Evolutionary conservation across 345 rosid species (phyloP).

Genomic region (Bretschneidera sinensis): DNA sequence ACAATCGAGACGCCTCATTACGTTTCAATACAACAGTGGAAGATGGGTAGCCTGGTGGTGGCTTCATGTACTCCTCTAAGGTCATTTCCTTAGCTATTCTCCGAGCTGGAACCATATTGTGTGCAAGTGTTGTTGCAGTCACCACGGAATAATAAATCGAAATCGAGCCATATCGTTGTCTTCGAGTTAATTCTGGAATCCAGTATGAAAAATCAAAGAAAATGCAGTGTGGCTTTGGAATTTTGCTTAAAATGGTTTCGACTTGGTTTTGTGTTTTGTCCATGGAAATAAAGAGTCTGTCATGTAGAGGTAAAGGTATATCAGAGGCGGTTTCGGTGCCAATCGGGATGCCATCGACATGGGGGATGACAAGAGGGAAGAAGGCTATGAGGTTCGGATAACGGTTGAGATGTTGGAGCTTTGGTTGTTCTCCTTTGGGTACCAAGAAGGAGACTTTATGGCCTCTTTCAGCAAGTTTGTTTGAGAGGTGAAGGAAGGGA

Average conservation of each 20-base stretch:
- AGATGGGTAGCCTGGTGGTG: slow-evolving; percentile 31
- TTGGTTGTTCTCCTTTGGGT: slow-evolving; percentile 35
- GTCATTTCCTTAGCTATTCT: neutral
- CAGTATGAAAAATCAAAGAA: slow-evolving; percentile 27
- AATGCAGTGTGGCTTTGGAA: slow-evolving; percentile 23
- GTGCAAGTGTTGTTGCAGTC: slow-evolving; percentile 14
- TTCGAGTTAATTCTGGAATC: slow-evolving; percentile 21
- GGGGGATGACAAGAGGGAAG: slow-evolving; percentile 33
- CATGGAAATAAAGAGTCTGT: neutral
- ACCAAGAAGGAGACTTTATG: slow-evolving; percentile 40
- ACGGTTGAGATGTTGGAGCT: slow-evolving; percentile 29
- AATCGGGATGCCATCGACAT: slow-evolving; percentile 30
- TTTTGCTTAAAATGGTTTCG: slow-evolving; percentile 13
- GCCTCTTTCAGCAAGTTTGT: slow-evolving; percentile 49
- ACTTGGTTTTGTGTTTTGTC: slow-evolving; percentile 22
- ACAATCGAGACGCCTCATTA: slow-evolving; percentile 16
- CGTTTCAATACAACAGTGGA: slow-evolving; percentile 3
- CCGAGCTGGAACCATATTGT: slow-evolving; percentile 12
- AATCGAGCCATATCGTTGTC: neutral
- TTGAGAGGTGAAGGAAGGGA: slow-evolving; percentile 56
- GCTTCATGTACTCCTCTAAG: slow-evolving; percentile 7
- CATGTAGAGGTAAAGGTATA: slow-evolving; percentile 11
- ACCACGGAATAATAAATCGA: slow-evolving; percentile 10
- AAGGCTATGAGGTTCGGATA: slow-evolving; percentile 38
- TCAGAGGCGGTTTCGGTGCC: slow-evolving; percentile 31